Percentiles rank a stretch among this genome's conserved stretches.
Conservation (phyloP, 2,329 filamentous ascomycete species). For the Hypoxylon sp. region DNA sequence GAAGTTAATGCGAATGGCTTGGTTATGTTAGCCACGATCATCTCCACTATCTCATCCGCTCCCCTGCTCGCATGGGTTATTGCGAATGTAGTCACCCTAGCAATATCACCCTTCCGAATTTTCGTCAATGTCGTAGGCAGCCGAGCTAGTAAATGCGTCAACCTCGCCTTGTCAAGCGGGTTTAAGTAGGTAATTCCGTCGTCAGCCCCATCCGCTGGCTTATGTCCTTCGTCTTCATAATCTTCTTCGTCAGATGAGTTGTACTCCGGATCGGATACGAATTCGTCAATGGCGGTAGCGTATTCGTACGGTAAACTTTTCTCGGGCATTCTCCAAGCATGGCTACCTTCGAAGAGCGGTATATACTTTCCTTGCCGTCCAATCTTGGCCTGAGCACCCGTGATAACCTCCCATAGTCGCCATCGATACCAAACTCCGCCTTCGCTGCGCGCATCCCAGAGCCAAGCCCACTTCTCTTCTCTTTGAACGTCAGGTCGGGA, state of each 20-base stretch:
- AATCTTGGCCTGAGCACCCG: slow-evolving; percentile 67
- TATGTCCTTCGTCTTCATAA: slow-evolving; percentile 70
- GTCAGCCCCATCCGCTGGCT: slow-evolving; percentile 57
- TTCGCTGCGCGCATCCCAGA: slow-evolving; percentile 86
- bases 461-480: slow-evolving; percentile 93
- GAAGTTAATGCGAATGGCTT: slow-evolving; percentile 81
- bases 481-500: slow-evolving; percentile 84
- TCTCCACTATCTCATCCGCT: slow-evolving; percentile 90
- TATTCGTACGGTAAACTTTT: slow-evolving; percentile 85
- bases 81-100: slow-evolving; percentile 87
- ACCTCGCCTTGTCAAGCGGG: slow-evolving; percentile 85
- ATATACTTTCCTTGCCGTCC: slow-evolving; percentile 67
- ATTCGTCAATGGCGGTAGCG: slow-evolving; percentile 80
- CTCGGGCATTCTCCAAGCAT: slow-evolving; percentile 84
- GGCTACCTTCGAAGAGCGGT: slow-evolving; percentile 81
- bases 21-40: slow-evolving; percentile 86
- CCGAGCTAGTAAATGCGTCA: slow-evolving; percentile 86
- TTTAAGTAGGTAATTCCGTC: slow-evolving; percentile 79
- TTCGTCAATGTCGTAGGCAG: slow-evolving; percentile 82
- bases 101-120: slow-evolving; percentile 87
- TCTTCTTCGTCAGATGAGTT: slow-evolving; percentile 90
- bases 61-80: slow-evolving; percentile 88
- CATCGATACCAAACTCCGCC: slow-evolving; percentile 94
- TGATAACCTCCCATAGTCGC: slow-evolving; percentile 90
- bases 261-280: slow-evolving; percentile 87